phyloP scores from a whole-genome alignment of 768 basidiomycete species.

The Rubroboletus pulcherrimus region DNA sequence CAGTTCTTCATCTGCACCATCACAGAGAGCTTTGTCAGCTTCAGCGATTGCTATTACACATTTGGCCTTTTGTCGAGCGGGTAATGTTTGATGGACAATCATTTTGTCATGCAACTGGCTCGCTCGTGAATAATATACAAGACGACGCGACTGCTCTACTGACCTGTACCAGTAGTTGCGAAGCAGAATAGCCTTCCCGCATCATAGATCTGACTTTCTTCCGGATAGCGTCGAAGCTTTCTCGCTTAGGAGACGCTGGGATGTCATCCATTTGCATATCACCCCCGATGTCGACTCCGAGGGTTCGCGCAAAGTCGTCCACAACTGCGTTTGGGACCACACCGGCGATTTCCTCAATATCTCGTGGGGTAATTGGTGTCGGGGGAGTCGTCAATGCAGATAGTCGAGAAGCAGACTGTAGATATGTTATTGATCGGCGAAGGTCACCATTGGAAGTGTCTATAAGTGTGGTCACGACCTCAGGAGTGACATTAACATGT shows the following conservation, averaged over 20 bases:
- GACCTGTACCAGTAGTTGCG: constrained; percentile 87
- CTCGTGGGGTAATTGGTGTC: constrained; percentile 64
- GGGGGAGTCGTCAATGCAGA: constrained; percentile 72
- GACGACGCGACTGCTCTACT: constrained; percentile 17
- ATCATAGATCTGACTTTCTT: constrained; percentile 71
- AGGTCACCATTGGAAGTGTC: constrained; percentile 86
- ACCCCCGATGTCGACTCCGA: constrained; percentile 70
- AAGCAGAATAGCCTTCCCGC: constrained; percentile 88
- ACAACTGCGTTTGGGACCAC: constrained; percentile 81
- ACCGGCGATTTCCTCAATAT: constrained; percentile 96
- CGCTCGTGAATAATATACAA: constrained; percentile 6
- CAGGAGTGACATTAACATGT: constrained; percentile 50
- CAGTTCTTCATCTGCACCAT: constrained; percentile 96
- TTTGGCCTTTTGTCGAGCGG: constrained; percentile 72
- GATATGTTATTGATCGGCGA: constrained; percentile 93
- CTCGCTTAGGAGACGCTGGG: constrained; percentile 21
- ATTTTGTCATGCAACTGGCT: constrained; percentile 86
- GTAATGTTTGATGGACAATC: constrained; percentile 76
- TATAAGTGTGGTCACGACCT: constrained; percentile 72
- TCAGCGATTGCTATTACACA: constrained; percentile 87
- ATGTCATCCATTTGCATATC: constrained; percentile 46
- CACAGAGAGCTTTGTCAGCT: constrained; percentile 92
- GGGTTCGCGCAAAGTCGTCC: constrained; percentile 56
- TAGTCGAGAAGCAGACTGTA: constrained; percentile 92
- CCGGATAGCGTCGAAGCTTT: constrained; percentile 60